A percentile compares a stretch with the other conserved stretches of the same genome.
These are phyloP conservation scores for Penicillium pancosmium DNA, from an alignment of 495 filamentous ascomycete species.

Conservation along the genomic window DNA sequence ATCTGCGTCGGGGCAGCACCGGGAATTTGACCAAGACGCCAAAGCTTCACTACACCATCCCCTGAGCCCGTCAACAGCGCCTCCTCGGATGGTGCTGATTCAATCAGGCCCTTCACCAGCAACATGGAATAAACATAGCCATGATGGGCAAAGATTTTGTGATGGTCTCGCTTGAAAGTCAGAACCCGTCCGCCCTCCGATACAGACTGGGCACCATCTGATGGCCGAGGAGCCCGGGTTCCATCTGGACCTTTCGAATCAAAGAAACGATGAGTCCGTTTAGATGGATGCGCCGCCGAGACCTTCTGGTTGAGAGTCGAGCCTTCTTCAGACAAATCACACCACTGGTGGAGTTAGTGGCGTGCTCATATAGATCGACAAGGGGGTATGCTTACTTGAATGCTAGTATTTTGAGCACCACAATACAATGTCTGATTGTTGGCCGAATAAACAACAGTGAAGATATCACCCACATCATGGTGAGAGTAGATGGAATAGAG, in stretches of 20 bases:
- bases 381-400: conserved; percentile 58
- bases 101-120: conserved; percentile 65
- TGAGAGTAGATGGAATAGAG: conserved; percentile 90
- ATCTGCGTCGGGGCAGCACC: conserved; percentile 54
- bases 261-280: conserved; percentile 90
- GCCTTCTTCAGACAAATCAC: conserved; percentile 57
- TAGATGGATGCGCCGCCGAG: conserved; percentile 71
- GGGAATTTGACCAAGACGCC: conserved; percentile 63
- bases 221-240: conserved; percentile 67
- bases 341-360: conserved; percentile 52
- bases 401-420: conserved; percentile 91
- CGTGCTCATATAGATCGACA: conserved; percentile 1
- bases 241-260: conserved; percentile 88
- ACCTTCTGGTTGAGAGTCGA: conserved; percentile 61
- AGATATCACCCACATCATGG: conserved; percentile 95
- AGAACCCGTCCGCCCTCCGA: conserved; percentile 64
- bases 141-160: conserved; percentile 87
- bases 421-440: conserved; percentile 81
- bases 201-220: conserved; percentile 37
- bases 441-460: conserved; percentile 84
- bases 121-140: conserved; percentile 97
- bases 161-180: conserved; percentile 80
- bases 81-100: conserved; percentile 70
- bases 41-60: conserved; percentile 90
- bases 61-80: conserved; percentile 88